A percentile compares a stretch with the other conserved stretches of the same genome.
phyloP scores from a whole-genome alignment of 441 rosid species.

The Adansonia rubrostipa region DNA sequence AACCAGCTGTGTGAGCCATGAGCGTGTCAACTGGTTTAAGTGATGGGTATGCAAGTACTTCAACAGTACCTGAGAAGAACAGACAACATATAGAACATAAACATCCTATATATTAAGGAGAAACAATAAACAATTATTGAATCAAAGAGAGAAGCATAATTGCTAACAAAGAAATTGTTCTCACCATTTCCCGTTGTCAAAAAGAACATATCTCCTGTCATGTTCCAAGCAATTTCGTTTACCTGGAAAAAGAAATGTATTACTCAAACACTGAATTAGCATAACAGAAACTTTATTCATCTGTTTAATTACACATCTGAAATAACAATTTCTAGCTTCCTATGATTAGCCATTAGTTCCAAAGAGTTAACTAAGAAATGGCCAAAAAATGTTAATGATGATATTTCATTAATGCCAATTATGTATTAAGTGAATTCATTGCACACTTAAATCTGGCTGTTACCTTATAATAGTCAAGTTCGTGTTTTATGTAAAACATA shows the following conservation, averaged over 20 bases:
- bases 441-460: background rate
- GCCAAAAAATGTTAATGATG: background rate
- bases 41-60: conserved; percentile 87
- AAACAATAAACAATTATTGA: background rate
- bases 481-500: background rate
- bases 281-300: background rate
- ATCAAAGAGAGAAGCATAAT: background rate
- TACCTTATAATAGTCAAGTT: background rate
- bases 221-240: conserved; percentile 98
- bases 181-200: conserved; percentile 93
- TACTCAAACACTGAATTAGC: background rate
- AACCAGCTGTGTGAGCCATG: conserved; percentile 96
- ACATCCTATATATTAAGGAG: background rate
- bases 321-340: background rate
- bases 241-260: conserved; percentile 53
- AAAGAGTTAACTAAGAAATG: background rate
- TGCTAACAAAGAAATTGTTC: conserved; percentile 28
- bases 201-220: conserved; percentile 90
- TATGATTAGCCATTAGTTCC: background rate
- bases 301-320: background rate
- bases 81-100: conserved; percentile 1
- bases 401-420: conserved; percentile 5
- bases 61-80: conserved; percentile 75
- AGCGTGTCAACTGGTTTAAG: conserved; percentile 83
- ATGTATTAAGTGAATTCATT: background rate